Percentiles rank a stretch among this genome's conserved stretches.
Evolutionary conservation across 139 green algal genomes (phyloP).

Genomic region (Chlorella sp.): DNA sequence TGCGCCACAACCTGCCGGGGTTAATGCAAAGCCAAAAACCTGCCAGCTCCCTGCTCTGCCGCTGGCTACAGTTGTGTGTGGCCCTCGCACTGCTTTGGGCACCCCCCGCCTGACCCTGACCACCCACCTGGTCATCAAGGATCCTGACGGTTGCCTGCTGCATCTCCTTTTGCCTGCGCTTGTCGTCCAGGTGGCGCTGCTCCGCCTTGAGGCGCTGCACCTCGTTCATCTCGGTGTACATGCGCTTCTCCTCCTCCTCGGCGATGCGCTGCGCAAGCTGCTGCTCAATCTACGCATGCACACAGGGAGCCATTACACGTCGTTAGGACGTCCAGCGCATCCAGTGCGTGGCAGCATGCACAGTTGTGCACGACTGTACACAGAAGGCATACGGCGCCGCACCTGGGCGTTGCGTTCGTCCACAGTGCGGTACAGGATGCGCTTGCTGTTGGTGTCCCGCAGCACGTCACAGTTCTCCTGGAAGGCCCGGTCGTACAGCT

Average conservation of each 20-base stretch:
- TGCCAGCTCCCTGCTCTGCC: too few species aligned
- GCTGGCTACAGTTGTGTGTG: too few species aligned
- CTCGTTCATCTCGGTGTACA: slow-evolving; percentile 53
- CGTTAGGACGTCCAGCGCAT: too few species aligned
- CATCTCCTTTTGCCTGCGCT: slow-evolving; percentile 18
- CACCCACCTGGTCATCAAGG: slow-evolving; percentile 40
- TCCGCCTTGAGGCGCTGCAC: slow-evolving; percentile 41
- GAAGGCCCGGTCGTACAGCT: slow-evolving; percentile 43
- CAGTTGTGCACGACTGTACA: neutral
- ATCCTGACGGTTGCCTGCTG: slow-evolving; percentile 24
- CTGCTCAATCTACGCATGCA: slow-evolving; percentile 46
- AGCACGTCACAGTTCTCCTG: slow-evolving; percentile 56
- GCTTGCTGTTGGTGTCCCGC: slow-evolving; percentile 32
- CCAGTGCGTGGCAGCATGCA: neutral
- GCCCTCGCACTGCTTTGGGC: too few species aligned
- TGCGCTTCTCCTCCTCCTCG: slow-evolving; percentile 43
- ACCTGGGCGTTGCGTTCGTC: slow-evolving; percentile 49
- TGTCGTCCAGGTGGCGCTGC: slow-evolving; percentile 38
- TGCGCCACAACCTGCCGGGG: neutral
- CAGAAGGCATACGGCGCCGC: too few species aligned
- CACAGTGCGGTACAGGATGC: slow-evolving; percentile 42
- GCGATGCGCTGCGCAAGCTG: slow-evolving; percentile 32
- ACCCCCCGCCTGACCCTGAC: too few species aligned
- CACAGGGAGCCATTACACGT: too few species aligned
- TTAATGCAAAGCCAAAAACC: too few species aligned